phyloP scores from a whole-genome alignment of 257 asterid species.

The Solanum etuberosum region DNA sequence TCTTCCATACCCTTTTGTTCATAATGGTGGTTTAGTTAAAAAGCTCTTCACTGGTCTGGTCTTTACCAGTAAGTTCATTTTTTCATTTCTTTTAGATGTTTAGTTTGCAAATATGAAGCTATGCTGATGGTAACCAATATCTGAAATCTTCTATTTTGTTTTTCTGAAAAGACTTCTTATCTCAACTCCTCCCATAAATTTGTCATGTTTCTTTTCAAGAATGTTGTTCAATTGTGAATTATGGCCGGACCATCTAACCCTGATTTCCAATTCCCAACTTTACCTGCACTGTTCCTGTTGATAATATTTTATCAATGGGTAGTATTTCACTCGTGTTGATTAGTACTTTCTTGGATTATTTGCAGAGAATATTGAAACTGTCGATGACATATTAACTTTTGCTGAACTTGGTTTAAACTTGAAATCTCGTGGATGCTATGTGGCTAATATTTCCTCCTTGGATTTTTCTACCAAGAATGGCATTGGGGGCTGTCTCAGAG shows the following conservation, averaged over 20 bases:
- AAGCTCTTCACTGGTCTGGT: slow-evolving; percentile 69
- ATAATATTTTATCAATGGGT: neutral
- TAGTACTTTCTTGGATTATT: neutral
- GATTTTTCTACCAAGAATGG: slow-evolving; percentile 73
- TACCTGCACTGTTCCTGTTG: neutral
- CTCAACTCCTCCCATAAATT: neutral
- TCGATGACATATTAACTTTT: slow-evolving; percentile 74
- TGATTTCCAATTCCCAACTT: neutral
- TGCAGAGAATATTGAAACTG: slow-evolving; percentile 79
- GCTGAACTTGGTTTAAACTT: slow-evolving; percentile 59
- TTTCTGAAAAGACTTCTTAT: neutral
- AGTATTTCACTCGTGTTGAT: neutral
- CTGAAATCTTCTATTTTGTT: neutral
- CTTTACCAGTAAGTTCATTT: slow-evolving; percentile 56
- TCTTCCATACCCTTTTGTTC: slow-evolving; percentile 45
- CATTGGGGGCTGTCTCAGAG: slow-evolving; percentile 74
- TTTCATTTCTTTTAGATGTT: neutral
- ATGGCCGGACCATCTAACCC: neutral
- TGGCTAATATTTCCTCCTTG: slow-evolving; percentile 65
- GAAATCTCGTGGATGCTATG: slow-evolving; percentile 54
- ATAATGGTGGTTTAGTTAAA: slow-evolving; percentile 26
- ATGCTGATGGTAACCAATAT: neutral
- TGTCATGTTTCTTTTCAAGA: neutral
- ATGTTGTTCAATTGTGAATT: neutral
- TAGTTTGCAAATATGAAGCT: neutral